These are phyloP conservation scores for Mortierella sp. DNA, from an alignment of 371 early-diverging fungal species.

Conservation along the genomic window DNA sequence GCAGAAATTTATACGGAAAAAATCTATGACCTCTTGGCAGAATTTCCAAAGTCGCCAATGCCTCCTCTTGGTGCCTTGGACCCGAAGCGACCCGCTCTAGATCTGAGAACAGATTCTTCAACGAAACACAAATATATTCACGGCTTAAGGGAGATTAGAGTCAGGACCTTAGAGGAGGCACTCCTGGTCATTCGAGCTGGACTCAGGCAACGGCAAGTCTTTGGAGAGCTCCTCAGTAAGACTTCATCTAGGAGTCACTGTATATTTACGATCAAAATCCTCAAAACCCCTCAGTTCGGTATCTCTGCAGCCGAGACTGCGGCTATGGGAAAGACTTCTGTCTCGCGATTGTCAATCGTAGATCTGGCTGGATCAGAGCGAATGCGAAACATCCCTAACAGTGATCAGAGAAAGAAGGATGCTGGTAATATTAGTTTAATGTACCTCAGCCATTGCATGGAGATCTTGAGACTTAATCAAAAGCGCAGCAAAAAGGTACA, in stretches of 20 bases:
- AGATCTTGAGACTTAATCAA: conserved; percentile 73
- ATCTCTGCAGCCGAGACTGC: conserved; percentile 66
- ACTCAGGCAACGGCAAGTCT: conserved; percentile 72
- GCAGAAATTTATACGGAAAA: conserved; percentile 89
- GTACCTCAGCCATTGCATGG: conserved; percentile 93
- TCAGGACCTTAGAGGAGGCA: conserved; percentile 72
- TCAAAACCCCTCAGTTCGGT: conserved; percentile 69
- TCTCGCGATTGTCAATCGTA: conserved; percentile 84
- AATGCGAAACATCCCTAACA: conserved; percentile 81
- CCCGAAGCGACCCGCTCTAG: conserved; percentile 61
- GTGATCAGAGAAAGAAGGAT: conserved; percentile 91
- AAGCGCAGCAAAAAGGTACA: conserved; percentile 47
- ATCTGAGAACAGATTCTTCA: conserved; percentile 68
- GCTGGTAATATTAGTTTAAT: conserved; percentile 95
- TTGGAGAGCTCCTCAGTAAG: conserved; percentile 72
- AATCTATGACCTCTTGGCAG: conserved; percentile 82
- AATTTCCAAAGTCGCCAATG: conserved; percentile 34
- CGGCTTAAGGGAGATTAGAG: conserved; percentile 71
- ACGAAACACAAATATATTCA: conserved; percentile 71
- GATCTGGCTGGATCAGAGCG: conserved; percentile 98
- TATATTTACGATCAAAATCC: conserved; percentile 77
- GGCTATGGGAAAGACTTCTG: conserved; percentile 55
- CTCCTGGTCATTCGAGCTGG: conserved; percentile 71
- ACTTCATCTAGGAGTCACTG: conserved; percentile 79
- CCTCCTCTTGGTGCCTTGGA: conserved; percentile 17